Evolutionary conservation across 257 asterid genomes (phyloP).

Genomic region (Gentiana straminea): DNA sequence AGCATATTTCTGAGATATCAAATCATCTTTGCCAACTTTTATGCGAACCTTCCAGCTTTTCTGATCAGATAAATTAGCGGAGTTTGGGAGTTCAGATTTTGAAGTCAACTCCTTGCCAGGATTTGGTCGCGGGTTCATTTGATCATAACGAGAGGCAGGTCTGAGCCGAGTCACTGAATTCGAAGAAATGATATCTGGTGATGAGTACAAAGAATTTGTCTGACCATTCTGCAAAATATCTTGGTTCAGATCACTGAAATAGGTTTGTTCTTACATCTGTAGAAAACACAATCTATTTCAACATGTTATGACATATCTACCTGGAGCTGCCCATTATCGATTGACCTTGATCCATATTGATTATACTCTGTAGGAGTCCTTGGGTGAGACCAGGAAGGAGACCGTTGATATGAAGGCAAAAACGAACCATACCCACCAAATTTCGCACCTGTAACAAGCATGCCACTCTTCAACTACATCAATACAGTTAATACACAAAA

Average conservation of each 20-base stretch:
- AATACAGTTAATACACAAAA: conserved; percentile 16
- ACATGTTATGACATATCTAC: conserved; percentile 22
- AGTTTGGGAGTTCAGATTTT: conserved; percentile 32
- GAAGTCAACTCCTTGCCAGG: conserved; percentile 37
- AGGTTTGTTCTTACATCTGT: conserved; percentile 9
- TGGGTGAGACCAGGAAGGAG: conserved; percentile 64
- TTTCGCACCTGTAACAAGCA: conserved; percentile 68
- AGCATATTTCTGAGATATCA: conserved; percentile 60
- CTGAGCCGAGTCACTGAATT: conserved; percentile 7
- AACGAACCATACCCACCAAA: conserved; percentile 97
- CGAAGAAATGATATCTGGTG: conserved; percentile 33
- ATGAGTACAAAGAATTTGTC: conserved; percentile 37
- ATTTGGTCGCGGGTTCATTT: conserved; percentile 17
- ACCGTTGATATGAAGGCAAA: conserved; percentile 76
- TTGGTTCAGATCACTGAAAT: conserved; percentile 25
- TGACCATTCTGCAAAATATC: conserved; percentile 50
- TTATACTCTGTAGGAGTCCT: conserved; percentile 48
- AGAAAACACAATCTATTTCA: conserved; percentile 10
- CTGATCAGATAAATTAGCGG: conserved; percentile 43
- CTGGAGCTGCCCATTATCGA: conserved; percentile 53
- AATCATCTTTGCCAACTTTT: conserved; percentile 72
- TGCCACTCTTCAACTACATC: conserved; percentile 25
- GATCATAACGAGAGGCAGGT: conserved; percentile 9
- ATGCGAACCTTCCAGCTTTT: conserved; percentile 75
- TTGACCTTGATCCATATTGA: conserved; percentile 35